These are phyloP conservation scores for Gynostemma pentaphyllum DNA, from an alignment of 306 rosid genomes.

Conservation along the genomic window DNA sequence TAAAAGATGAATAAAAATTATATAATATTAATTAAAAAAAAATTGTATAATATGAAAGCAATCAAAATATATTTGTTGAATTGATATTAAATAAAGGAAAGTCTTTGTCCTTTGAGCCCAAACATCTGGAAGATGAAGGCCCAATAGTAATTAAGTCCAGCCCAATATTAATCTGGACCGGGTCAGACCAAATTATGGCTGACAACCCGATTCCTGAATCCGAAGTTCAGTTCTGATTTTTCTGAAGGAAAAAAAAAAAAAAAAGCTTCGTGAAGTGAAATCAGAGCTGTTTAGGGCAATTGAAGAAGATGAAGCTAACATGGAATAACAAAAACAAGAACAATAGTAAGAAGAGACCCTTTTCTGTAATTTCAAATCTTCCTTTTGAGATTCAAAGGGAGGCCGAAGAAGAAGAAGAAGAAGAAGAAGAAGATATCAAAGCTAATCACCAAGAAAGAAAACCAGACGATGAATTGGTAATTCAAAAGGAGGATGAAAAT, in stretches of 20 bases:
- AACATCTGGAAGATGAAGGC: no score
- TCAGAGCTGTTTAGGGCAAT: no score
- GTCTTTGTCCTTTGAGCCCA: no score
- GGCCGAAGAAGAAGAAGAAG: neutral
- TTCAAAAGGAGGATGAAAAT: neutral
- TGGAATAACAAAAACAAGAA: conserved; percentile 34
- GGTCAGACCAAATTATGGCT: neutral
- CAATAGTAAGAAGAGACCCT: conserved; percentile 27
- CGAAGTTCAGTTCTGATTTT: no score
- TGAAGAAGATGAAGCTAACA: conserved; percentile 25
- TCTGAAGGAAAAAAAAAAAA: no score
- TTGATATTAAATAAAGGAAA: no score
- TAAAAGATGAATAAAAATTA: no score
- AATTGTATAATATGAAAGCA: no score
- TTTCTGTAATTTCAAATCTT: conserved; percentile 20
- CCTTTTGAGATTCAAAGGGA: conserved; percentile 13
- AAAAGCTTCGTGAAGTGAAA: no score
- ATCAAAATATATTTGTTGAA: no score
- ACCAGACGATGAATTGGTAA: neutral
- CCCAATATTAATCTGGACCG: neutral
- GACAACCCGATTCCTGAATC: neutral
- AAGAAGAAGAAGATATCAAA: neutral
- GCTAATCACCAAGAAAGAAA: neutral
- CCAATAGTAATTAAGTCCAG: neutral
- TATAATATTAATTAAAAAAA: no score